Evolutionary conservation across 805 yeast species (phyloP), one percentile per base, ranked within the genome.

Genomic region (Ogataea nonfermentans): DNA sequence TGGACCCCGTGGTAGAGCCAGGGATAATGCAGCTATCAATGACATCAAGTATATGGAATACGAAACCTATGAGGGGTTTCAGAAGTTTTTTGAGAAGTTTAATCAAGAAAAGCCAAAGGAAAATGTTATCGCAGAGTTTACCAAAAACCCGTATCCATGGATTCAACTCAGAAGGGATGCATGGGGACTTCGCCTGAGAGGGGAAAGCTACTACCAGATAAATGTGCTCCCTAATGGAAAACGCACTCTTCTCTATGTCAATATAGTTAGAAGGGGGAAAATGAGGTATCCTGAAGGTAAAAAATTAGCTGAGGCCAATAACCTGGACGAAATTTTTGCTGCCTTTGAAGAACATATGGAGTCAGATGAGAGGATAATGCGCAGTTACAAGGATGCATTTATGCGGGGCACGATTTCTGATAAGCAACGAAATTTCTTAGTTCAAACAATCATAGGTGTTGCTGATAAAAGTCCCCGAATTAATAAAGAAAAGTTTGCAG

Each of bases 11-110:
- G 24, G 34, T 10, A 19, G 24, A n/a, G 14, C 19, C 0, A 39
- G 30, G 6, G 12, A 28, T 13, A 14, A 16, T 5, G 9, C 16
- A 10, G 24, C 37, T 4, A 13, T 32, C 9, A 29, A 34, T 11
- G 56, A 52, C 5, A 23, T 58, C 20, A 49, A 49, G 2, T 61
- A 57, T 30, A 46, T 61, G 20, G 63, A 61, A 24, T 46, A 57
- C 27, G 52, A 51, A n/a, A 56, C 50, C 19, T 48, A 49, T 33
- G 60, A 57, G 32, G 62, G 62, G 1, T 52, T 51, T 22, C 46
- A 56, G 6, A 58, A 59, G 9, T 31, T 60, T 17, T 31, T 59
- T 14, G 38, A 40, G n/a, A 42, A 49, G 11, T 48, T 53, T 4
- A 26, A 36, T 24, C 35, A 47, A 27, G 35, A 39, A 25, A 17